Base-by-base conservation (phyloP, 2,329 filamentous ascomycete genomes). In the Zymoseptoria tritici region DNA sequence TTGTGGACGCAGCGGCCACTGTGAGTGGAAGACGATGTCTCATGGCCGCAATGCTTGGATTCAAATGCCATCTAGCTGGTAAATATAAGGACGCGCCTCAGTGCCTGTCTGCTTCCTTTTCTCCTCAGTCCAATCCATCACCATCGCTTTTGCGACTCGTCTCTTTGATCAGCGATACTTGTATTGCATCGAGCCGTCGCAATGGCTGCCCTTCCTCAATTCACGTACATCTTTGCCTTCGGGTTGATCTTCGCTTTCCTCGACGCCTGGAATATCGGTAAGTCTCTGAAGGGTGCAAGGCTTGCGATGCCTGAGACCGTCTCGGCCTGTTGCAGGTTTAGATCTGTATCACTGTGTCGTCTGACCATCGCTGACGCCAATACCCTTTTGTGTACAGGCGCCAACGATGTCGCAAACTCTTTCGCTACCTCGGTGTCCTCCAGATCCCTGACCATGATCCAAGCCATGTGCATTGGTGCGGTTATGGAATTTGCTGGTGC, bases 211-310 rank as follows among this genome's bases (percentile, higher is more conserved):
- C 67, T 82, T 53, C 75, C 77, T 57, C 79, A 86, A 67, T 85
- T 79, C 59, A 80, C 84, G 71, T 86, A 85, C 69, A 77, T 86
- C 61, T 82, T 86, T 63, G 84, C 82, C 65, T 78, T 86, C 54
- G 83, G 81, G 71, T 81, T 81, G 62, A 78, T 85, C 57, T 86
- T 86, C 71, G 81, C 84, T 60, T 84, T 83, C 69, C 80, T 87
- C 21, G 84, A 86, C 70, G 83, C 84, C 54, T 86, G 82, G 82
- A 86, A 85, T 66, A 85, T 84, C 60, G 83, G 81, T n/a, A n/a
- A n/a, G n/a, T n/a, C n/a, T n/a, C n/a, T n/a, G n/a, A n/a, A n/a
- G n/a, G n/a, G n/a, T n/a, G n/a, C n/a, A n/a, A n/a, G n/a, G n/a
- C n/a, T n/a, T n/a, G n/a, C n/a, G n/a, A n/a, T n/a, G n/a, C n/a